Evolutionary conservation across 345 rosid species (phyloP).

Genomic region (Rhizophora apiculata): DNA sequence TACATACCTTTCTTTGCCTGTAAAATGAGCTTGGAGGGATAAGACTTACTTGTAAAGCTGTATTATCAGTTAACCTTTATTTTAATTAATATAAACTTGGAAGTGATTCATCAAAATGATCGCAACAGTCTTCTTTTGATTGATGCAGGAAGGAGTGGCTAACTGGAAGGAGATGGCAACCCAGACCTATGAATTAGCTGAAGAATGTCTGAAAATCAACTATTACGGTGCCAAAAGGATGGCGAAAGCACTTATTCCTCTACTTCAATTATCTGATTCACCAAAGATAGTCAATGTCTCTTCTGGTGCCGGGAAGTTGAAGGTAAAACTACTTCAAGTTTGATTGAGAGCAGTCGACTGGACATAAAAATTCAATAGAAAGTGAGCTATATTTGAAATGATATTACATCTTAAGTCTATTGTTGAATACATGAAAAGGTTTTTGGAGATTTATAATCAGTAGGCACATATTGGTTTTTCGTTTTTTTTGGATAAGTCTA

Average conservation of each 20-base stretch:
- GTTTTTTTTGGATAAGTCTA: too few relatives aligned
- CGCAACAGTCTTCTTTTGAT: neutral
- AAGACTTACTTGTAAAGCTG: too few relatives aligned
- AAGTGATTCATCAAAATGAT: neutral
- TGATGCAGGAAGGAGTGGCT: conserved; percentile 5
- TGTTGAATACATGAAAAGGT: too few relatives aligned
- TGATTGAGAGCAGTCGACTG: too few relatives aligned
- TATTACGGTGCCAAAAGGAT: conserved; percentile 22
- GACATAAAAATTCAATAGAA: too few relatives aligned
- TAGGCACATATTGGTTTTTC: neutral
- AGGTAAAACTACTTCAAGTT: neutral
- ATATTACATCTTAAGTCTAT: too few relatives aligned
- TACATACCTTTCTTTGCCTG: too few relatives aligned
- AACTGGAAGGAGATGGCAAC: neutral
- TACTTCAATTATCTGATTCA: conserved; percentile 25
- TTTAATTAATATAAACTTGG: neutral
- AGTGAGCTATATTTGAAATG: too few relatives aligned
- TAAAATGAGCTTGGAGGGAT: too few relatives aligned
- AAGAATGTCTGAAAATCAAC: conserved; percentile 18
- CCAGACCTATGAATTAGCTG: conserved; percentile 5
- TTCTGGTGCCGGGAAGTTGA: conserved; percentile 17
- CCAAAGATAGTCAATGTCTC: conserved; percentile 36
- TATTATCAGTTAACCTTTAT: too few relatives aligned
- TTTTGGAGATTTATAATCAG: too few relatives aligned
- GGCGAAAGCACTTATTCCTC: conserved; percentile 17